Conservation (phyloP, 2,329 filamentous ascomycete genomes). For the Ceratocystis cubensis region DNA sequence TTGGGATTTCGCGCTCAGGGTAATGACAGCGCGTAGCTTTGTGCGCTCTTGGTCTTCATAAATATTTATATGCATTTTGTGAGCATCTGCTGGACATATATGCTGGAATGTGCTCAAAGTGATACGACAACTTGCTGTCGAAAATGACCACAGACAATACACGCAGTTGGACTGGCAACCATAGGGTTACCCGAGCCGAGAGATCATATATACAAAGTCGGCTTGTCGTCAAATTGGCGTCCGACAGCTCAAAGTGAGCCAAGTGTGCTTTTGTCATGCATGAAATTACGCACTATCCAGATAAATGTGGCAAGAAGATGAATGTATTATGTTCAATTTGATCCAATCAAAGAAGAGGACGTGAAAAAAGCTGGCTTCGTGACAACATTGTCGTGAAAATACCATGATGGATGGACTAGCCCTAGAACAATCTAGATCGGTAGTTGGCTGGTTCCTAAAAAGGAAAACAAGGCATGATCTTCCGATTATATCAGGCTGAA, state of each 20-base stretch:
- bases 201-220: too few relatives aligned
- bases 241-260: too few relatives aligned
- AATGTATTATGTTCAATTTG: background rate
- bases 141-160: background rate
- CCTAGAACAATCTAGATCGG: background rate
- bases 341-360: background rate
- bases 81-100: background rate
- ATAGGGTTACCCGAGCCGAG: too few relatives aligned
- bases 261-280: background rate
- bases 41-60: background rate
- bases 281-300: background rate
- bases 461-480: background rate
- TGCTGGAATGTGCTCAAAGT: too few relatives aligned
- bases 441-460: slow-evolving; percentile 1
- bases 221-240: too few relatives aligned
- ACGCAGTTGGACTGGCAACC: too few relatives aligned
- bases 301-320: background rate
- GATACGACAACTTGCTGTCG: too few relatives aligned
- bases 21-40: background rate
- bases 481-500: background rate
- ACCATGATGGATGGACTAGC: background rate
- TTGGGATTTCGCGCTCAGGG: background rate
- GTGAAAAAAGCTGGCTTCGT: background rate
- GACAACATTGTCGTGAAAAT: background rate
- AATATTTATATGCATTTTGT: background rate